Base-by-base conservation (phyloP, 139 green algal genomes). In the Chlamydomonas schloesseri region DNA sequence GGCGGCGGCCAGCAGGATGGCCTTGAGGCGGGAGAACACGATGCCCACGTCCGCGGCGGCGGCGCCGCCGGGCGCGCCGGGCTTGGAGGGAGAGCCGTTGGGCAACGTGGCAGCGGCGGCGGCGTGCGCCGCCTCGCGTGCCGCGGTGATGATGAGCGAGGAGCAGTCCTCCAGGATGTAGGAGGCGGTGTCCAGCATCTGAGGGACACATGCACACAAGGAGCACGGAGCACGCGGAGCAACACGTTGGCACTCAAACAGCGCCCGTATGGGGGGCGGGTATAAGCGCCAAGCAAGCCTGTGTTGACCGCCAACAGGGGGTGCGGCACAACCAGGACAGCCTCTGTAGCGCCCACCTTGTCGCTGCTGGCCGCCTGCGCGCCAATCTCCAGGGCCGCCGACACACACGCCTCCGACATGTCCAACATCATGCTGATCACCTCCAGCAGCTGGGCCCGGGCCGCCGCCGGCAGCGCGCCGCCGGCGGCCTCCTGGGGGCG, bases 381-480 rank as follows among this genome's bases (percentile, higher is more conserved):
- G n/a, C 47, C 67, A 8, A 83, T 33, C n/a, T 82, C 57, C 21
- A 65, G 50, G 24, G 86, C 58, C 37, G 73, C 69, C 36, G 71
- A 69, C 29, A 90, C 71, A 31, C 75, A 90, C 34, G 87, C 67
- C 60, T 91, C 87, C 17, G 81, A 58, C 64, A 91, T 67, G 67
- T 91, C 81, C 70, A 91, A n/a, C 36, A 91, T 57, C 71, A 88
- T 37, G n/a, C 73, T 57, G 29, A 86, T 77, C 50, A 86, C 80
- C 3, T 86, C 67, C 50, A 53, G 31, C 80, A 86, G 80, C 80
- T 86, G 71, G 17, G 23, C 13, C 31, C 67, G 55, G 14, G 57
- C 57, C 21, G 34, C 42, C 29, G 57, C 29, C 47, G 58, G n/a
- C 57, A 81, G 70, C n/a, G 42, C 55, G 11, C 26, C 10, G 53